These are phyloP conservation scores for Plasmopara muralis DNA, from an alignment of 352 stramenopile species.

Conservation along the genomic window DNA sequence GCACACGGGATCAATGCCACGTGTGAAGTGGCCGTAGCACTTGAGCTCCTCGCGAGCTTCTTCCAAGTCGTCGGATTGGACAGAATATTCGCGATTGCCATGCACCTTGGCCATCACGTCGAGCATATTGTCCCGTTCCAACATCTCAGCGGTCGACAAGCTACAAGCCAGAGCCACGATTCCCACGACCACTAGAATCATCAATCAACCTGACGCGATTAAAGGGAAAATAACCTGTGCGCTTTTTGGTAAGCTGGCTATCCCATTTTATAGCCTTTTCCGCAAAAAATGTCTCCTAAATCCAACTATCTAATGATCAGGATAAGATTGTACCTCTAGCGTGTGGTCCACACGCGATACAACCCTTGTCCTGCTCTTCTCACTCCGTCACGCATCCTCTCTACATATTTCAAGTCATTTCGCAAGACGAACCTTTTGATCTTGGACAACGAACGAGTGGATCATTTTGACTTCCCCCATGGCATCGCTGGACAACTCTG, in stretches of 20 bases:
- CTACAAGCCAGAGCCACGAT: slow-evolving; percentile 9
- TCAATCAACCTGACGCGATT: slow-evolving; percentile 6
- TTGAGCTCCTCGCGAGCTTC: slow-evolving; percentile 24
- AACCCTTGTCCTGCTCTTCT: too few relatives aligned
- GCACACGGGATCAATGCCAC: slow-evolving; percentile 43
- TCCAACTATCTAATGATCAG: too few relatives aligned
- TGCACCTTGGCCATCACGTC: slow-evolving; percentile 31
- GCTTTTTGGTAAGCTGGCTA: slow-evolving; percentile 10
- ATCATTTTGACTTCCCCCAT: slow-evolving; percentile 1
- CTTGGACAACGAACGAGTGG: background rate
- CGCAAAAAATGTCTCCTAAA: slow-evolving; percentile 14
- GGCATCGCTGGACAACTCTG: slow-evolving; percentile 15
- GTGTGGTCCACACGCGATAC: too few relatives aligned
- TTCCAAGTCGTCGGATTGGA: slow-evolving; percentile 17
- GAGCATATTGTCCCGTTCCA: slow-evolving; percentile 29
- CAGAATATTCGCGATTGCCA: slow-evolving; percentile 17
- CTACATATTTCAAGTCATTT: too few relatives aligned
- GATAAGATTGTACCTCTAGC: too few relatives aligned
- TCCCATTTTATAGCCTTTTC: slow-evolving; percentile 25
- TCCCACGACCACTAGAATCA: slow-evolving; percentile 5
- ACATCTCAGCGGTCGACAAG: slow-evolving; percentile 11
- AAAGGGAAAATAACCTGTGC: slow-evolving; percentile 21
- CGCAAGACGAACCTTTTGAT: background rate
- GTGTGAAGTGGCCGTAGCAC: slow-evolving; percentile 39
- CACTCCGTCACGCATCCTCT: too few relatives aligned